phyloP scores from a whole-genome alignment of 495 filamentous ascomycete species.

The Neurospora sp. region DNA sequence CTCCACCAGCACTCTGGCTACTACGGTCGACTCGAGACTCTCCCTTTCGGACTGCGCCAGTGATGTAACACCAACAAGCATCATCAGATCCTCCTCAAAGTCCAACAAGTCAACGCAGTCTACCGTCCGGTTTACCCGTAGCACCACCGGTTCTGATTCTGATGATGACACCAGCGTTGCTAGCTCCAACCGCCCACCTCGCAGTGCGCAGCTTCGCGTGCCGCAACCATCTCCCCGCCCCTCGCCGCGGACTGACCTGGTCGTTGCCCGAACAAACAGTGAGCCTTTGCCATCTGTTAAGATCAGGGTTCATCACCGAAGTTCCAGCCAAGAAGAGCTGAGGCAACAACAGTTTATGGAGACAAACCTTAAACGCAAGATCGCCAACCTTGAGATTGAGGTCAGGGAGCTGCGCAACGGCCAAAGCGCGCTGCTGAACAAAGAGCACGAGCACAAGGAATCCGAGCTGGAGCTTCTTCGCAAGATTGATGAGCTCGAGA shows the following conservation, averaged over 20 bases:
- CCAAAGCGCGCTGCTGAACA: background rate
- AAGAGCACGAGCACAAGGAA: slow-evolving; percentile 10
- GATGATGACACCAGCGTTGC: slow-evolving; percentile 12
- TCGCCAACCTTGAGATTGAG: background rate
- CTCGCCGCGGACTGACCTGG: background rate
- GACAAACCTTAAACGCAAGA: background rate
- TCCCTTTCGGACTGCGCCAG: slow-evolving; percentile 20
- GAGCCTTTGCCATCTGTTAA: background rate
- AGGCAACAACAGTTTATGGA: background rate
- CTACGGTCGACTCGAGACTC: slow-evolving; percentile 18
- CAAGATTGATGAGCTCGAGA: background rate
- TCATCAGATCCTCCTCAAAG: slow-evolving; percentile 16
- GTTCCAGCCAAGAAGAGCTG: background rate
- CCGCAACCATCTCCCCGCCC: background rate
- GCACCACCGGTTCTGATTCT: slow-evolving; percentile 16
- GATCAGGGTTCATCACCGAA: slow-evolving; percentile 17
- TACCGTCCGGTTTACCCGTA: slow-evolving; percentile 23
- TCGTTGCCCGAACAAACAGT: background rate
- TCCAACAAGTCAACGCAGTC: slow-evolving; percentile 21
- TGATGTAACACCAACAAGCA: slow-evolving; percentile 23
- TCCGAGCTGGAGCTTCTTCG: slow-evolving; percentile 8
- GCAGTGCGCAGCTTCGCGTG: slow-evolving; percentile 24
- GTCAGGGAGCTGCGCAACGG: background rate
- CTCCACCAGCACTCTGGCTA: slow-evolving; percentile 36
- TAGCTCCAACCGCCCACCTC: slow-evolving; percentile 16